Evolutionary conservation across 768 basidiomycete genomes (phyloP), one percentile per base, ranked within the genome.

Genomic region (Suillus americanus): DNA sequence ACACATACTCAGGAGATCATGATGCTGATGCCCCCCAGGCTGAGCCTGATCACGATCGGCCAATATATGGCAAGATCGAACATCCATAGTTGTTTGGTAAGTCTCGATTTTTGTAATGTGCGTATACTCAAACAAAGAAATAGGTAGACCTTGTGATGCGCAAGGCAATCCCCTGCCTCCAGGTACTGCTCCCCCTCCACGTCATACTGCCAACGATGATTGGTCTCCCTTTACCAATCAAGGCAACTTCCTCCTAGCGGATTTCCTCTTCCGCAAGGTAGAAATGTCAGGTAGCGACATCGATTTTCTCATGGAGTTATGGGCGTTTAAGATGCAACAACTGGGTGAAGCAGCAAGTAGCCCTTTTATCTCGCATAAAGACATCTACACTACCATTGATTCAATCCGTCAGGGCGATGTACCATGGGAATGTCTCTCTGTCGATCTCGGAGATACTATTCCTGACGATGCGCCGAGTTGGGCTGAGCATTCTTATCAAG

Each of bases 331-430:
- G 10, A 57, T 61, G 33, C 12, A 61, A 48, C 43, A 63, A 25
- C 67, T 62, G 18, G 37, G 54, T 33, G 62, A 63, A 20, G 18
- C 10, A 10, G 71, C 78, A 2, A 45, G 43, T 45, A 45, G 43
- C 43, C 78, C 79, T 2, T 82, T 79, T 62, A 56, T 63, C 0
- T 70, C 73, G 46, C 65, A 76, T 56, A 51, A 67, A 10, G 75
- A 81, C 33, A 43, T 81, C 6, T 74, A 78, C 41, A 40, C 45
- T 1, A 73, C 68, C 0, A 81, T 83, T 37, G 79, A 82, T 60
- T 54, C 64, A 0, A 80, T 75, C 25, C 55, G 57, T 6, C 55
- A 71, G 53, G 79, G 81, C 9, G 77, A 77, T 57, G 71, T 73
- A 20, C 73, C 79, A 0, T 83, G 80, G 80, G 41, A 75, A 16